Evolutionary conservation across 23 red algal species (phyloP).

Genomic region (Porphyridium purpureum): DNA sequence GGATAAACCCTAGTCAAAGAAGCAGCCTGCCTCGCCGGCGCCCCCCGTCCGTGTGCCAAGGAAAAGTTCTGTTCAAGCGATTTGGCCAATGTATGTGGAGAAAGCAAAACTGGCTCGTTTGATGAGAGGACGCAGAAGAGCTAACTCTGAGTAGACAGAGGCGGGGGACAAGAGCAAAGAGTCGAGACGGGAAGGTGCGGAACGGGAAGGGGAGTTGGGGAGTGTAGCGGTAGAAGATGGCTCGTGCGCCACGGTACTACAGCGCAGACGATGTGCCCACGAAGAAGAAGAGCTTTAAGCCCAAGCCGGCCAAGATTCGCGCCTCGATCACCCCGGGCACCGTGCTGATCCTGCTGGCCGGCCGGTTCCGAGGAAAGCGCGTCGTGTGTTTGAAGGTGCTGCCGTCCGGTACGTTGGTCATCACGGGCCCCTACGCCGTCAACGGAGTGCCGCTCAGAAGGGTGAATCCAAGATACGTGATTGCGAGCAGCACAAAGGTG

Average conservation of each 20-base stretch:
- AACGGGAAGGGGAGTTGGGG: too few species aligned
- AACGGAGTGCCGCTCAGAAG: constrained; percentile 86
- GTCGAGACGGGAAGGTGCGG: too few species aligned
- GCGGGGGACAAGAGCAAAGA: too few species aligned
- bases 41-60: too few species aligned
- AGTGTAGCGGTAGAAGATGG: neutral
- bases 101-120: too few species aligned
- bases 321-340: constrained; percentile 66
- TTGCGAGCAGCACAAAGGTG: constrained; percentile 51
- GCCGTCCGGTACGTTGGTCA: constrained; percentile 53
- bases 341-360: constrained; percentile 63
- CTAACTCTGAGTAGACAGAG: too few species aligned
- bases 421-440: constrained; percentile 69
- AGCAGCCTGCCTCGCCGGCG: too few species aligned
- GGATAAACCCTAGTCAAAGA: too few species aligned
- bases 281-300: constrained; percentile 37
- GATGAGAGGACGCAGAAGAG: too few species aligned
- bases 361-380: constrained; percentile 48
- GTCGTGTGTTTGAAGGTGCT: constrained; percentile 76
- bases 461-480: constrained; percentile 87
- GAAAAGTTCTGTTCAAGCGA: too few species aligned
- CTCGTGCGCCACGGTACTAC: constrained; percentile 27
- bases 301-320: constrained; percentile 63
- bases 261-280: constrained; percentile 48
- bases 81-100: too few species aligned